Evolutionary conservation across 1,284 basidiomycete species (phyloP).

Genomic region (Malassezia japonica): DNA sequence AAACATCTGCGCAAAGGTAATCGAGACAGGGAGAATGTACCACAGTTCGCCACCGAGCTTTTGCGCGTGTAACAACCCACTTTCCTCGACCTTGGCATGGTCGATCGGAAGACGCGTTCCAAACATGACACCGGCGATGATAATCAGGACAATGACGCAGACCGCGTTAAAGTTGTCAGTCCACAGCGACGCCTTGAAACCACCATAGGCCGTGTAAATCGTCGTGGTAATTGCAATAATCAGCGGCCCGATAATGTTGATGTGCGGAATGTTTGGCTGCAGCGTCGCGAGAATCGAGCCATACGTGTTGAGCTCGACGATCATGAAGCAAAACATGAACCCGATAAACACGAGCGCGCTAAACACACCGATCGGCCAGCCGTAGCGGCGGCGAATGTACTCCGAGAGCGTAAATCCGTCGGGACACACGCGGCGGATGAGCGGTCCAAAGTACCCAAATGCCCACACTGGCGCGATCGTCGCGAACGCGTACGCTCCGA

Average conservation of each 20-base stretch:
- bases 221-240: constrained; percentile 43
- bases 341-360: constrained; percentile 41
- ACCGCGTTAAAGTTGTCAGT: constrained; percentile 48
- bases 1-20: constrained; percentile 47
- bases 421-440: constrained; percentile 40
- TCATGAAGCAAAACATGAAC: constrained; percentile 49
- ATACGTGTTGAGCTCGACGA: constrained; percentile 47
- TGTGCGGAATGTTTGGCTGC: constrained; percentile 25
- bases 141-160: constrained; percentile 41
- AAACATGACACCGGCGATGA: constrained; percentile 39
- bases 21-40: constrained; percentile 44
- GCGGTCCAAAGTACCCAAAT: constrained; percentile 46
- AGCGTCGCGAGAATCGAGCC: constrained; percentile 33
- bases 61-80: constrained; percentile 33
- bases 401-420: constrained; percentile 47
- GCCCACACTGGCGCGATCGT: constrained; percentile 43
- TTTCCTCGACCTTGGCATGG: constrained; percentile 27
- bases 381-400: constrained; percentile 44
- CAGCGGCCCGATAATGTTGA: constrained; percentile 36
- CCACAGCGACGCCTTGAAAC: constrained; percentile 47
- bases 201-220: constrained; percentile 47
- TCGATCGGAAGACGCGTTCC: constrained; percentile 40
- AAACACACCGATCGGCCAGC: constrained; percentile 43
- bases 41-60: constrained; percentile 45
- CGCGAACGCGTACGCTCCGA: constrained; percentile 41